Evolutionary conservation across 306 rosid species (phyloP).

Genomic region (Fagus crenata): DNA sequence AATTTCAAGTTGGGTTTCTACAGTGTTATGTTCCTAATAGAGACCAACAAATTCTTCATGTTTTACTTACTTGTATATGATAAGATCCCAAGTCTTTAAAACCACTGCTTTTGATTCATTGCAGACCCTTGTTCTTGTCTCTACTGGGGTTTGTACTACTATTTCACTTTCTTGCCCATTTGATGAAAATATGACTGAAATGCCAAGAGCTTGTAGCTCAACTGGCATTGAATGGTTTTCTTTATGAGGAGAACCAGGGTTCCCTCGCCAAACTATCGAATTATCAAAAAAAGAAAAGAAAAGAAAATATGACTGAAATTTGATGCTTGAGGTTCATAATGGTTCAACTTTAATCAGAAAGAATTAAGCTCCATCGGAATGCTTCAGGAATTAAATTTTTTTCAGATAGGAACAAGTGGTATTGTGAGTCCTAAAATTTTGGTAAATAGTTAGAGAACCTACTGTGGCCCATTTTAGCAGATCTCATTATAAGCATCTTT

Average conservation of each 20-base stretch:
- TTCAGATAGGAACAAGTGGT: neutral
- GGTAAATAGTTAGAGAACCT: neutral
- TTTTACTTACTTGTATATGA: neutral
- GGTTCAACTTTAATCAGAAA: constrained; percentile 1
- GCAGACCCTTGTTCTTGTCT: neutral
- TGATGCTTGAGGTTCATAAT: neutral
- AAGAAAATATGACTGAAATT: neutral
- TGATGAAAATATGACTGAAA: neutral
- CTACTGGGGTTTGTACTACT: neutral
- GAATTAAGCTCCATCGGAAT: neutral
- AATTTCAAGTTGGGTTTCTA: neutral
- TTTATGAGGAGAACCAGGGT: too few relatives aligned
- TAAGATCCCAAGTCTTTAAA: neutral
- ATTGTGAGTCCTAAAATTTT: neutral
- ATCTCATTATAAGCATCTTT: neutral
- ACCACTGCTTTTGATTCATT: neutral
- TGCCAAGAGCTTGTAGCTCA: too few relatives aligned
- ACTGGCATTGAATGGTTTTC: too few relatives aligned
- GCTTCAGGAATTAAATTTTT: neutral
- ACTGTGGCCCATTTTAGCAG: neutral
- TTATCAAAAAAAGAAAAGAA: too few relatives aligned
- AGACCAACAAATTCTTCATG: neutral
- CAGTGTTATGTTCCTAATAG: neutral
- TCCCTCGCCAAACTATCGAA: too few relatives aligned
- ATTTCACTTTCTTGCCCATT: neutral